Evolutionary conservation across 805 yeast species (phyloP), one percentile per base, ranked within the genome.

Genomic region (Candida parachauliodes): DNA sequence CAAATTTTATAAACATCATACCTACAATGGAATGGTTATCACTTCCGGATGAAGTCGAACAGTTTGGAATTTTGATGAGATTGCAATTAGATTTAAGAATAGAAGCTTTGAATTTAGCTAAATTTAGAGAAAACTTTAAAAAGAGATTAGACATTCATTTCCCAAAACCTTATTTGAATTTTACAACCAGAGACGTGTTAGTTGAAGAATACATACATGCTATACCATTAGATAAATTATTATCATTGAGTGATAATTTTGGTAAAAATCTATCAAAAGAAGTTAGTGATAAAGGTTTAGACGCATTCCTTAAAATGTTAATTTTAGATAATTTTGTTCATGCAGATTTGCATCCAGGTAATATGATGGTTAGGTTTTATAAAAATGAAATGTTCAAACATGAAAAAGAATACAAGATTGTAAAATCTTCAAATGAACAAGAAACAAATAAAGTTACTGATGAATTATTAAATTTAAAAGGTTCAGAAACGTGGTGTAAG

Each of bases 1-100:
- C 98, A 2, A 59, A 62, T 30, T 37, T 72, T 1, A 75, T 93
- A 36, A 81, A 89, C 50, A 50, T 55, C 5, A 65, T 93, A 5
- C 99, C 99, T 4, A 88, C 95, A 0, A 87, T 93, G 95, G 97
- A 93, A 55, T 93, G 99, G 99, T 68, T 93, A 4, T 86, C 96
- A 3, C 65, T 93, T 33, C 98, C 98, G 0, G 91, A 83, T 43
- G 98, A 93, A 57, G 98, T 91, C 2, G 84, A 81, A 29, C 93
- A 89, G 51, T 93, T 93, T 55, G 74, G 87, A 1, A 65, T 78
- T 0, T 72, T 93, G 65, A 91, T 93, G 98, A 78, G 79, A 27
- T 58, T 87, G 34, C 99, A 93, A 59, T 65, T 93, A 40, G 98
- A 93, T 60, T 62, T 93, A 41, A 68, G 97, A 46, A 86, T 93